These are phyloP conservation scores for Myxozyma neotropica DNA, from an alignment of 805 yeast species.

Conservation along the genomic window DNA sequence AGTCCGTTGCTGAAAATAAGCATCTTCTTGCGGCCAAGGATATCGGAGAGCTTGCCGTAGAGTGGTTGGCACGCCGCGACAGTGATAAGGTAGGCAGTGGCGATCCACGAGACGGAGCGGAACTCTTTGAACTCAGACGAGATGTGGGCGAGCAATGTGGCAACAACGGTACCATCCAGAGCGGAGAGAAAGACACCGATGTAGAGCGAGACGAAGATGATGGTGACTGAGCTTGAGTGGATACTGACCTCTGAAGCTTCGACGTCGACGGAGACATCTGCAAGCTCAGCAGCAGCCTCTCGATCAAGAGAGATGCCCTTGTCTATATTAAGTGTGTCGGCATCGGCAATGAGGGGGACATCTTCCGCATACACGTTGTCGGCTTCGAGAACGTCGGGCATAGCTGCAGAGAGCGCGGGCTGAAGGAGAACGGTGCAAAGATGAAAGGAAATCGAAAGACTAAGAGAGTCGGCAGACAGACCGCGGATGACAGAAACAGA, in stretches of 20 bases:
- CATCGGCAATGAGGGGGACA: conserved; percentile 15
- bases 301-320: conserved; percentile 13
- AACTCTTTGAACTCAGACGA: conserved; percentile 63
- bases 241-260: conserved; percentile 3
- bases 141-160: conserved; percentile 56
- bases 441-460: no score
- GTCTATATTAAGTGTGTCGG: conserved; percentile 9
- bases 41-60: conserved; percentile 72
- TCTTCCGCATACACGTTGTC: conserved; percentile 14
- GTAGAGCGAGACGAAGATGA: conserved; percentile 46
- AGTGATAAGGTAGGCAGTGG: conserved; percentile 70
- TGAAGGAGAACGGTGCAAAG: neutral
- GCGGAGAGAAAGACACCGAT: conserved; percentile 55
- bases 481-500: no score
- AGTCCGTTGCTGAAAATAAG: conserved; percentile 48
- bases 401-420: no score
- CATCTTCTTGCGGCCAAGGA: conserved; percentile 49
- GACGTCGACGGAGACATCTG: neutral
- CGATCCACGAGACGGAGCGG: conserved; percentile 65
- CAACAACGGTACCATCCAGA: conserved; percentile 56
- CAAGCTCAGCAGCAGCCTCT: conserved; percentile 18
- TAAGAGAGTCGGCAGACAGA: no score
- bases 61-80: conserved; percentile 77
- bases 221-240: conserved; percentile 39
- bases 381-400: neutral